Evolutionary conservation across 805 yeast genomes (phyloP), one percentile per base, ranked within the genome.

Genomic region (Yarrowia sp.): DNA sequence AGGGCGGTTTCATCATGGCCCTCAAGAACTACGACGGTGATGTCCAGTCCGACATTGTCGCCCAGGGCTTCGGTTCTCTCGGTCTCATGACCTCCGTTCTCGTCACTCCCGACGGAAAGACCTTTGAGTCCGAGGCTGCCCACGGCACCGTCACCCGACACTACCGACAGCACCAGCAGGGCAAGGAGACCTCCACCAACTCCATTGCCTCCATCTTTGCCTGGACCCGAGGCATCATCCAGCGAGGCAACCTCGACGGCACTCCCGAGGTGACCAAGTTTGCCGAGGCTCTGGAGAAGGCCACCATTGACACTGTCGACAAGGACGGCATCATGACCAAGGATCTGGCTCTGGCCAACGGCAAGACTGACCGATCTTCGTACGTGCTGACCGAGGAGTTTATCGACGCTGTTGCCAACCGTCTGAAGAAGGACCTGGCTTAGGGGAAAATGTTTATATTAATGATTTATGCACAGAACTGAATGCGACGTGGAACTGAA

Each of bases 71-170:
- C 72, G 98, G 98, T 40, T 92, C 98, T 19, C 82, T 93, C 70
- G 98, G 98, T 46, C 83, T 93, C 71, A 93, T 93, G 98, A 92
- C 98, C 33, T 93, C 98, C 2, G 96, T 91, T n/a, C 83, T 93
- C 71, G 85, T 92, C 74, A 86, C 98, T n/a, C 96, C 98, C 59
- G 98, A 93, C 77, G 98, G 98, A 26, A 90, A 89, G 80, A 87
- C 97, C 14, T 92, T 90, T 76, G 98, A 93, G 81, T 81, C 92
- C 64, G 98, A 93, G 81, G 98, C 98, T 66, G 98, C 98, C n/a
- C 98, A 93, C 76, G 98, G 98, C 65, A 93, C 98, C 14, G 98
- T 93, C 71, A 93, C 98, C 52, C 89, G 98, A 80, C 98, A 93
- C 77, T 93, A 83, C 81, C 89, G 98, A 81, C 95, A 88, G 79